Percentiles rank a stretch among this genome's conserved stretches.
phyloP scores from a whole-genome alignment of 108 stramenopile genomes.

The Nitzschia sp. region DNA sequence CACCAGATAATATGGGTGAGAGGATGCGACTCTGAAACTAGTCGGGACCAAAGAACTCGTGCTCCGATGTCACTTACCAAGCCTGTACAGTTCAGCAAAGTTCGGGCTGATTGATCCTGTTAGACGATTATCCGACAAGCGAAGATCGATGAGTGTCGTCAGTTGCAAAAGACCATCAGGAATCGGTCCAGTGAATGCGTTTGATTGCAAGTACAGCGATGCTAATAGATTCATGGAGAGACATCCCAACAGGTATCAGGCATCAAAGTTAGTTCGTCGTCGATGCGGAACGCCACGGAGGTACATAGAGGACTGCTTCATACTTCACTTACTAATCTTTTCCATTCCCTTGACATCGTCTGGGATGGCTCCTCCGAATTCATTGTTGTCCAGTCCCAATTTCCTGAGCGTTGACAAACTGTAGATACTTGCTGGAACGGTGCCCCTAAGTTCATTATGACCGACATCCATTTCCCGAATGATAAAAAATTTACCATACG shows the following conservation, averaged over 20 bases:
- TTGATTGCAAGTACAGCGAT: conserved; percentile 21
- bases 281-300: no score
- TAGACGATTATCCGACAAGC: conserved; percentile 32
- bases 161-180: conserved; percentile 27
- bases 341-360: not conserved
- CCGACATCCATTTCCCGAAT: conserved; percentile 38
- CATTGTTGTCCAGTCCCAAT: conserved; percentile 28
- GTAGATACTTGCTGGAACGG: conserved; percentile 33
- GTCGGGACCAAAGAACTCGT: not conserved
- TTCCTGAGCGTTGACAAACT: conserved; percentile 1
- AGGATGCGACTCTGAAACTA: not conserved
- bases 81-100: conserved; percentile 35
- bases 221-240: not conserved
- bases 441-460: conserved; percentile 41
- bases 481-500: conserved; percentile 24
- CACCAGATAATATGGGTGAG: not conserved
- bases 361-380: conserved; percentile 32
- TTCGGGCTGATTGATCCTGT: conserved; percentile 40
- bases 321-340: conserved; percentile 2
- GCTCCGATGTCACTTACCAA: conserved; percentile 24
- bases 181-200: conserved; percentile 29
- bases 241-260: not conserved
- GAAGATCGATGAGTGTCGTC: conserved; percentile 33
- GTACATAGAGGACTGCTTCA: no score
- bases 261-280: no score